Conservation (phyloP, 768 basidiomycete species). For the Mycena vulgaris region DNA sequence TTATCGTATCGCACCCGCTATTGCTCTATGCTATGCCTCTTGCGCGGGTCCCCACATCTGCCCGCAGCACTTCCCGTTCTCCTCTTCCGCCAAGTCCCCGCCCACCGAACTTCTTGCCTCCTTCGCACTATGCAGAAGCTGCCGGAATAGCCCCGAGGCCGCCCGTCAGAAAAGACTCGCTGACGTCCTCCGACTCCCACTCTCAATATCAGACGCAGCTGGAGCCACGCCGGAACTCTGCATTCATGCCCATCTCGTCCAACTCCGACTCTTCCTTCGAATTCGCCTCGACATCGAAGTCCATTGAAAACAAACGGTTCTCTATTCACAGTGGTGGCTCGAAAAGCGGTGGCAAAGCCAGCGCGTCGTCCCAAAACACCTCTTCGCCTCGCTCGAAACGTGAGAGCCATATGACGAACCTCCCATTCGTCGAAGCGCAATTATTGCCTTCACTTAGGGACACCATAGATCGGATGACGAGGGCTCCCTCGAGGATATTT, state of each 20-base stretch:
- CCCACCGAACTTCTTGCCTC: conserved; percentile 64
- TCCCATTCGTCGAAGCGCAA: conserved; percentile 75
- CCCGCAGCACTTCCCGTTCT: conserved; percentile 59
- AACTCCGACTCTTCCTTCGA: conserved; percentile 52
- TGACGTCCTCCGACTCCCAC: conserved; percentile 25
- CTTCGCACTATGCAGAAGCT: conserved; percentile 70
- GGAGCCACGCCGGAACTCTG: conserved; percentile 35
- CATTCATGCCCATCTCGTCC: conserved; percentile 38
- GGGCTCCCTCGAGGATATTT: conserved; percentile 55
- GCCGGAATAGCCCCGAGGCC: conserved; percentile 52
- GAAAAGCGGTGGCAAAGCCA: background rate
- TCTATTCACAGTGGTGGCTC: conserved; percentile 14
- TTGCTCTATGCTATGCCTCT: conserved; percentile 27
- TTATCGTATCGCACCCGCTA: background rate
- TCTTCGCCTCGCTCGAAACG: conserved; percentile 42
- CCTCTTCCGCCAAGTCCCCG: conserved; percentile 53
- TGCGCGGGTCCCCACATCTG: conserved; percentile 19
- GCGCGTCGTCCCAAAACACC: conserved; percentile 22
- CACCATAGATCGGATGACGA: conserved; percentile 83
- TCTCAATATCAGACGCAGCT: conserved; percentile 18
- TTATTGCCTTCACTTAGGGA: conserved; percentile 80
- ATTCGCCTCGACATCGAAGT: conserved; percentile 31
- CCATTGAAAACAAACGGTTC: conserved; percentile 31
- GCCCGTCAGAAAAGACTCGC: conserved; percentile 31
- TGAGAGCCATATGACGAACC: conserved; percentile 63